A percentile compares a stretch with the other conserved stretches of the same genome.
These are phyloP conservation scores for Acanthamoeba quina DNA, from an alignment of 208 protist species.

Conservation along the genomic window DNA sequence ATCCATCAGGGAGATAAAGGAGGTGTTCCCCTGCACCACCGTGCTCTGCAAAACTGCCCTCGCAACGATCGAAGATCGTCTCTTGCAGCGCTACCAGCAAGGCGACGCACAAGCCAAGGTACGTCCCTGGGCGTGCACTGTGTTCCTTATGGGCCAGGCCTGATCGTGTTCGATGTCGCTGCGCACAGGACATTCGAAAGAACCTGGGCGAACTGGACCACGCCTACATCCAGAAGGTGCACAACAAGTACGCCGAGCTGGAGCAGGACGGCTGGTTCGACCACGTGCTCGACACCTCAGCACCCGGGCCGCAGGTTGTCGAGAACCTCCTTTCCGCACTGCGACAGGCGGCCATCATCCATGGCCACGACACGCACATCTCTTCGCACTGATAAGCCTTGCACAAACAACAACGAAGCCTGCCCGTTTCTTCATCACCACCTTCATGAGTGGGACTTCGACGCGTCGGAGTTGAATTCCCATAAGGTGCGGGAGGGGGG, in stretches of 20 bases:
- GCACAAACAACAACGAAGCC: background rate
- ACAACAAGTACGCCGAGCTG: conserved; percentile 42
- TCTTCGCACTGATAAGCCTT: background rate
- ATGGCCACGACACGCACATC: background rate
- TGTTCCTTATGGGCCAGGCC: background rate
- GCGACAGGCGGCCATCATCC: conserved; percentile 1
- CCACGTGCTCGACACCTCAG: background rate
- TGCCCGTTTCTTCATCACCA: too few species aligned
- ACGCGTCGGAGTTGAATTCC: background rate
- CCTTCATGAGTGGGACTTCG: background rate
- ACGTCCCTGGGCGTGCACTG: too few species aligned
- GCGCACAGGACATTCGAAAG: conserved; percentile 42
- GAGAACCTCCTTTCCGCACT: background rate
- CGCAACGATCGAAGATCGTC: conserved; percentile 10
- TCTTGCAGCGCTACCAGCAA: conserved; percentile 47
- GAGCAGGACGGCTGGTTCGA: conserved; percentile 57
- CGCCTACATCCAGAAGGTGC: conserved; percentile 60
- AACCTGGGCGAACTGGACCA: conserved; percentile 45
- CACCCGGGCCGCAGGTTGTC: background rate
- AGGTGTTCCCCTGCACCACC: conserved; percentile 31
- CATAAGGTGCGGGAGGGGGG: background rate
- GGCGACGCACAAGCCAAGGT: conserved; percentile 56
- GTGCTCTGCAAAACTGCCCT: conserved; percentile 37
- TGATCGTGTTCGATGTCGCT: background rate
- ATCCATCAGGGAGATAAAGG: conserved; percentile 10